These are phyloP conservation scores for Trichosporon inkin DNA, from an alignment of 1,284 basidiomycete genomes.

Conservation along the genomic window DNA sequence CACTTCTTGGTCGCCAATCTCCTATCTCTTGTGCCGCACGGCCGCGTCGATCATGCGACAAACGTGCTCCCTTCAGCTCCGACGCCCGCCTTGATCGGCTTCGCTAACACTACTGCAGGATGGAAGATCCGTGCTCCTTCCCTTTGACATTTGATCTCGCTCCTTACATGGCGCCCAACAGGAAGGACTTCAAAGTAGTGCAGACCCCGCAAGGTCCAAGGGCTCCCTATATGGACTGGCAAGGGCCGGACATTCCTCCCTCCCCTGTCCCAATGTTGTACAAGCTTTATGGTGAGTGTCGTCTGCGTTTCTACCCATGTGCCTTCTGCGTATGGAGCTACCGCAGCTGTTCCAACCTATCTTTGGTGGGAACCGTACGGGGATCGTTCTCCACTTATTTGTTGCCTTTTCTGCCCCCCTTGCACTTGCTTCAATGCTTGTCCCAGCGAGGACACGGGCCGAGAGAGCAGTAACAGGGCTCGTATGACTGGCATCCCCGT, in stretches of 20 bases:
- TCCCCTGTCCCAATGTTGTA: constrained; percentile 42
- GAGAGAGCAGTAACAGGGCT: too few relatives aligned
- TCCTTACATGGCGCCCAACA: constrained; percentile 76
- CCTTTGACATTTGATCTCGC: constrained; percentile 77
- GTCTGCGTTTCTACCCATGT: not conserved
- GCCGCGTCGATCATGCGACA: too few relatives aligned
- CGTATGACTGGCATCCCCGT: too few relatives aligned
- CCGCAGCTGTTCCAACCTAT: too few relatives aligned
- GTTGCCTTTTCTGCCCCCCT: too few relatives aligned
- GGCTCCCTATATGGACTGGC: constrained; percentile 49
- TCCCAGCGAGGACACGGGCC: too few relatives aligned
- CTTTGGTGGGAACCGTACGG: too few relatives aligned
- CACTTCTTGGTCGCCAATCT: not conserved
- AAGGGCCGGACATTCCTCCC: constrained; percentile 41
- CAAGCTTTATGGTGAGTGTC: constrained; percentile 43
- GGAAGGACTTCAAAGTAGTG: constrained; percentile 46
- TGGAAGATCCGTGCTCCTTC: constrained; percentile 55
- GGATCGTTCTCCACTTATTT: too few relatives aligned
- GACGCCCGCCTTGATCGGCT: not conserved
- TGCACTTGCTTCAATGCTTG: too few relatives aligned
- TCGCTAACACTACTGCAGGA: not conserved
- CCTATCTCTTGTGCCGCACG: not conserved
- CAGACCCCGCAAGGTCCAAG: constrained; percentile 30
- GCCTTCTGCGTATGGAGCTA: too few relatives aligned
- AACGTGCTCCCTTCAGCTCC: too few relatives aligned